Base-by-base conservation (phyloP, 2,329 filamentous ascomycete genomes). In the Amylocarpus encephaloides region DNA sequence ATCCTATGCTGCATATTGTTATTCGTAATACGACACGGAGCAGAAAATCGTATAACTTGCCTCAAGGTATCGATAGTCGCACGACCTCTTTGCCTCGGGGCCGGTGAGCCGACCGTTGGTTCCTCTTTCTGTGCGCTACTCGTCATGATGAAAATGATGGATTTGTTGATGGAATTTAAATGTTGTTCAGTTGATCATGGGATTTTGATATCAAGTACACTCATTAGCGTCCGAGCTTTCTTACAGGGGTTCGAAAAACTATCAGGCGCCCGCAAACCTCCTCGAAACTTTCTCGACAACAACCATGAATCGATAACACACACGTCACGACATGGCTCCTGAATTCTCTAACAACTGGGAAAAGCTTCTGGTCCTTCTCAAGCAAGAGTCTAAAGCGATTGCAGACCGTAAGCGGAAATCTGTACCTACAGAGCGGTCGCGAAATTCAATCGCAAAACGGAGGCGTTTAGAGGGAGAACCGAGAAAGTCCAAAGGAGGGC, bases 51-150 rank as follows among this genome's bases (percentile, higher is more conserved):
- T 38, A 48, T 55, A 59, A 71, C 81, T 63, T 75, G 88, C 86
- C 80, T 80, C 60, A 97, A 76, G 29, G 90, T 92, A 61, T 89
- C 85, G 55, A 93, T 73, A 33, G 90, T 96, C 60, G 91, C 90
- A 65, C 83, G 84, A 49, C 90, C 86, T 66, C 85, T 94, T 68
- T 92, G 72, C 40, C 76, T 73, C 1, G 78, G 77, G 33, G 73
- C 75, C 55, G 79, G 75, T 13, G 78, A 75, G 40, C 80, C 80
- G 11, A 80, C 78, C 13, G 74, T 65, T 16, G 74, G 65, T 59
- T 83, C 79, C 33, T 74, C 73, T 51, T 70, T 71, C 22, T 71
- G 68, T 36, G 70, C 71, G 49, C 72, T 71, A 13, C 71, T 73
- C 52, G 71, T 74, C 79, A 83, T 83, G 72, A 74, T 77, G 50